A percentile compares a stretch with the other conserved stretches of the same genome.
Conservation (phyloP, 495 filamentous ascomycete species). For the Penicillium verhagenii region DNA sequence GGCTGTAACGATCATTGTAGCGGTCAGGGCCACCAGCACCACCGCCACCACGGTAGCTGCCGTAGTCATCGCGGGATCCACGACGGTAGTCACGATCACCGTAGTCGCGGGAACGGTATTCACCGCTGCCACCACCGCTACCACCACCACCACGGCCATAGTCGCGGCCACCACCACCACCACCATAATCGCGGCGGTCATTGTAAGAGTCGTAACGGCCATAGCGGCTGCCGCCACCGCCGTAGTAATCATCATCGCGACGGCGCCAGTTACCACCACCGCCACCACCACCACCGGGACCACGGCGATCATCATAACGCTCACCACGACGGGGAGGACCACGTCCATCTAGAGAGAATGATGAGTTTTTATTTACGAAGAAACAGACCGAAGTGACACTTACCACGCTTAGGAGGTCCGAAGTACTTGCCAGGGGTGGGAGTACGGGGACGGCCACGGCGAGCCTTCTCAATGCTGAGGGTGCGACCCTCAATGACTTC, state of each 20-base stretch:
- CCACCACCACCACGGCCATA: constrained; percentile 52
- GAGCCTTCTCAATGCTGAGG: constrained; percentile 98
- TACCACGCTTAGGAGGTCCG: constrained; percentile 96
- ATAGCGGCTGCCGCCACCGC: no score
- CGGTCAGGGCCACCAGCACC: constrained; percentile 58
- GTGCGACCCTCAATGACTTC: constrained; percentile 95
- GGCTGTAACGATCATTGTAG: constrained; percentile 69
- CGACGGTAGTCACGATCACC: constrained; percentile 53
- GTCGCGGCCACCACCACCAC: constrained; percentile 45
- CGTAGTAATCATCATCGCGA: constrained; percentile 51
- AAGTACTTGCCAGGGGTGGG: constrained; percentile 99
- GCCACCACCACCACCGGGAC: constrained; percentile 51
- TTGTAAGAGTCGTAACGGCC: constrained; percentile 51
- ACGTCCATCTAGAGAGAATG: constrained; percentile 51
- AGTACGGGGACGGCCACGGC: constrained; percentile 88
- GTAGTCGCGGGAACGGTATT: constrained; percentile 46
- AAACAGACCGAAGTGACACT: constrained; percentile 28
- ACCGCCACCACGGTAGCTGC: constrained; percentile 51
- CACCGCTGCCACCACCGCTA: constrained; percentile 53
- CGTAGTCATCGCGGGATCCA: constrained; percentile 51
- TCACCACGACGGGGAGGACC: constrained; percentile 42
- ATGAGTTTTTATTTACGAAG: constrained; percentile 24
- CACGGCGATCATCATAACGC: constrained; percentile 58
- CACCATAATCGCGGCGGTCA: constrained; percentile 35
- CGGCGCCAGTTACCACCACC: constrained; percentile 46